Base-by-base conservation (phyloP, 305 asterid genomes). In the Nicotiana rustica region DNA sequence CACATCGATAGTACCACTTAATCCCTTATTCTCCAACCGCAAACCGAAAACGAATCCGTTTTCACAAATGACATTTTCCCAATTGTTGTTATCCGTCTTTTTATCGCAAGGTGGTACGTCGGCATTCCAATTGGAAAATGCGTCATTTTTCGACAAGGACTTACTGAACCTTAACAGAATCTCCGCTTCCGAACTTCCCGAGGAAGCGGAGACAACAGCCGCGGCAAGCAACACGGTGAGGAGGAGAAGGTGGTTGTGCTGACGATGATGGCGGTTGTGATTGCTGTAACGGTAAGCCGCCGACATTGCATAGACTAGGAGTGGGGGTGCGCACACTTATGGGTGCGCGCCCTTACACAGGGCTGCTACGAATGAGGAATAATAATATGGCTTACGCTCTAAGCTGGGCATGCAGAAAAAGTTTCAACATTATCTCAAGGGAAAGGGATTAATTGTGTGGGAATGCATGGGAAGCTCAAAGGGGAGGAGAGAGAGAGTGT, bases 11-110 rank as follows among this genome's bases (percentile, higher is more conserved):
- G 19, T 52, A 29, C 97, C 97, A 15, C 71, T 68, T 33, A 93
- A 60, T 13, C 92, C 95, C 90, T 89, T 77, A 44, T 69, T 79
- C 79, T 91, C 88, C 7, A 92, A 90, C 86, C 81, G 84, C 60
- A 92, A 84, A 38, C 93, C 93, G 85, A 81, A 86, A 6, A 93
- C 90, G 1, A 78, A 80, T 9, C 90, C 93, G 18, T 83, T 85
- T 52, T 68, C 85, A 77, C 97, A 93, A 1, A 87, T 6, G n/a
- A 93, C 60, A 4, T 91, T 91, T 1, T 44, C 82, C 96, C 95
- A 93, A n/a, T 85, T 89, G 13, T 84, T 81, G 2, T 35, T n/a
- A 36, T 70, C 73, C 0, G 47, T 35, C 6, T 69, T 81, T 44
- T 83, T 89, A 57, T n/a, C 66, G 87, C 97, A 93, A 6, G 96